Percentiles rank a stretch among this genome's conserved stretches.
Evolutionary conservation across 2,329 filamentous ascomycete genomes (phyloP).

Genomic region (Pseudopyrenochaeta lycopersici): DNA sequence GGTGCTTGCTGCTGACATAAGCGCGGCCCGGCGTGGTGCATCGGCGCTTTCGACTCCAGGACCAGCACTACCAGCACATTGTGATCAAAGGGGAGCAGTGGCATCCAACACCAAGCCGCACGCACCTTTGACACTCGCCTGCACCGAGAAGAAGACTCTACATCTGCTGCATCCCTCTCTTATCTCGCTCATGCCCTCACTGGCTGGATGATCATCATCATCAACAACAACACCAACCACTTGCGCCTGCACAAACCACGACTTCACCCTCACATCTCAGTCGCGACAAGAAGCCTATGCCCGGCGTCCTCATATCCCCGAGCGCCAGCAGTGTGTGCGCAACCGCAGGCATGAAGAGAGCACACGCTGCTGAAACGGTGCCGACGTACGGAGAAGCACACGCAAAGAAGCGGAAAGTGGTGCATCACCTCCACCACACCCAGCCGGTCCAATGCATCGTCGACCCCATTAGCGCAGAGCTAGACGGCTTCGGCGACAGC

Average conservation of each 20-base stretch:
- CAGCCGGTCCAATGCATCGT: conserved; percentile 43
- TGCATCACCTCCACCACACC: conserved; percentile 44
- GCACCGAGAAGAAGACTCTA: conserved; percentile 6
- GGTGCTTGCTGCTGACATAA: not conserved
- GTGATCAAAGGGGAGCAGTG: not conserved
- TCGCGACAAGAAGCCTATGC: conserved; percentile 37
- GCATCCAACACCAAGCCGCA: conserved; percentile 10
- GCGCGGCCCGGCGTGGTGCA: not conserved
- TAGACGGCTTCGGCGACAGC: conserved; percentile 51
- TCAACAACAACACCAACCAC: too few species aligned
- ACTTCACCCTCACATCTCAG: conserved; percentile 9
- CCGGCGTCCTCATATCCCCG: conserved; percentile 39
- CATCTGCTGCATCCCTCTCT: conserved; percentile 9
- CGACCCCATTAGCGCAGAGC: conserved; percentile 47
- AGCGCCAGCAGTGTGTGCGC: conserved; percentile 42
- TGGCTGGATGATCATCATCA: not conserved
- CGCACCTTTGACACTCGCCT: conserved; percentile 14
- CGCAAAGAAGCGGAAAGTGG: conserved; percentile 46
- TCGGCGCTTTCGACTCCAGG: not conserved
- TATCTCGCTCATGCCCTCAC: conserved; percentile 18
- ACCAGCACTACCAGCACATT: not conserved
- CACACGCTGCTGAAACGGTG: conserved; percentile 29
- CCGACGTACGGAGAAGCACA: conserved; percentile 32
- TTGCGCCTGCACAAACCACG: conserved; percentile 15
- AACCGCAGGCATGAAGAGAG: conserved; percentile 47